Evolutionary conservation across 1,284 basidiomycete genomes (phyloP).

Genomic region (Cutaneotrichosporon cyanovorans): DNA sequence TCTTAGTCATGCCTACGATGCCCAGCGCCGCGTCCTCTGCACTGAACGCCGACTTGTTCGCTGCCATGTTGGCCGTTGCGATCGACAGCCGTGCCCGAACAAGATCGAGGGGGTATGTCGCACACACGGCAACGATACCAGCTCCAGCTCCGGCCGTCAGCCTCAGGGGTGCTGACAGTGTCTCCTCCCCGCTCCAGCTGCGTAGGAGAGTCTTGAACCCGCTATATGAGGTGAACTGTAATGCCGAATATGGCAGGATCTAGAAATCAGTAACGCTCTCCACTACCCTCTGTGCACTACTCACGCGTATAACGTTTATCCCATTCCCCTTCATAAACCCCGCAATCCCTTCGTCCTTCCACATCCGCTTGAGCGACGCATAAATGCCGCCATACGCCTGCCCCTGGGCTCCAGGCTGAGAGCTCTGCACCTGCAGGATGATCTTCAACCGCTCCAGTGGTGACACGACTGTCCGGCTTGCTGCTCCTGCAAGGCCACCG

Average conservation of each 20-base stretch:
- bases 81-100: constrained; percentile 88
- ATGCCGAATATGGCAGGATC: constrained; percentile 57
- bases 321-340: constrained; percentile 82
- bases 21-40: constrained; percentile 52
- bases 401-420: constrained; percentile 39
- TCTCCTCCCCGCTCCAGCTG: constrained; percentile 52
- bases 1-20: constrained; percentile 78
- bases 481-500: constrained; percentile 43
- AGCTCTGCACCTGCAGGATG: constrained; percentile 78
- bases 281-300: constrained; percentile 8
- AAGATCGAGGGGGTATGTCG: constrained; percentile 89
- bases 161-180: constrained; percentile 74
- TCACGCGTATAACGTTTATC: constrained; percentile 74
- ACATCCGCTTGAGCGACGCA: constrained; percentile 72
- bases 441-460: constrained; percentile 90
- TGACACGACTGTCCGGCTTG: constrained; percentile 82
- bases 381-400: constrained; percentile 76
- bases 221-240: constrained; percentile 83
- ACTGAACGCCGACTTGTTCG: constrained; percentile 22
- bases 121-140: constrained; percentile 79
- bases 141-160: constrained; percentile 78
- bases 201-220: constrained; percentile 66
- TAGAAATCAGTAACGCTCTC: constrained; percentile 8
- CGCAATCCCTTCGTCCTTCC: constrained; percentile 81
- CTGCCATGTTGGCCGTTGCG: constrained; percentile 56